Evolutionary conservation across 345 rosid species (phyloP), one percentile per base, ranked within the genome.

Genomic region (Microthlaspi erraticum): DNA sequence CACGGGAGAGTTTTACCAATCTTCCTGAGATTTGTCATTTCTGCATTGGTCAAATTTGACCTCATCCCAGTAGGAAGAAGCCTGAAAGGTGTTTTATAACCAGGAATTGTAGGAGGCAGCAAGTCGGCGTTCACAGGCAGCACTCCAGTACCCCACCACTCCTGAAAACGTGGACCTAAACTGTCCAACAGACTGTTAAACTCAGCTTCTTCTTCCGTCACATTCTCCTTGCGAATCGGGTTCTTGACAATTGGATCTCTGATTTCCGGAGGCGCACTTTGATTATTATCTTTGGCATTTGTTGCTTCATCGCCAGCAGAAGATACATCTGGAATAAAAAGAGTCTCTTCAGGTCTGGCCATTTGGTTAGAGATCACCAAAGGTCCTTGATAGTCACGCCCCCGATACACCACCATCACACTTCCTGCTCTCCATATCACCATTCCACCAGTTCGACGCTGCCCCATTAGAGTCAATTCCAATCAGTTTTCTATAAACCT

Each of bases 361-460:
- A 36, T 42, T 5, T 78, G 66, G 33, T 76, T 79, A 9, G 85
- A 76, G 71, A 77, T 78, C 52, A 79, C 81, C 53, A 64, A 68
- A 70, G 97, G 96, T 46, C 97, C 93, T 75, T 84, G 76, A 20
- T 90, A 90, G 73, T 86, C 87, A 69, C 38, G 80, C 29, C 99
- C 98, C 53, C 94, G 89, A 66, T 80, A 95, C 17, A 95, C 98
- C 62, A 95, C 83, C 98, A 95, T 90, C 6, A 88, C 94, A 81
- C 99, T 95, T 64, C 99, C 98, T n/a, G 98, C 90, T 77, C 82
- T 87, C 99, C 99, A 95, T 72, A 92, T 76, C 60, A 95, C 97
- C 78, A 90, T 80, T 59, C 97, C 99, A 66, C 97, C 86, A 29
- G 99, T 95, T 73, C 99, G 93, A 48, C 94, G 91, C 99, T 95